These are phyloP conservation scores for Raddia guianensis DNA, from an alignment of 176 grass and related monocot genomes.

Conservation along the genomic window DNA sequence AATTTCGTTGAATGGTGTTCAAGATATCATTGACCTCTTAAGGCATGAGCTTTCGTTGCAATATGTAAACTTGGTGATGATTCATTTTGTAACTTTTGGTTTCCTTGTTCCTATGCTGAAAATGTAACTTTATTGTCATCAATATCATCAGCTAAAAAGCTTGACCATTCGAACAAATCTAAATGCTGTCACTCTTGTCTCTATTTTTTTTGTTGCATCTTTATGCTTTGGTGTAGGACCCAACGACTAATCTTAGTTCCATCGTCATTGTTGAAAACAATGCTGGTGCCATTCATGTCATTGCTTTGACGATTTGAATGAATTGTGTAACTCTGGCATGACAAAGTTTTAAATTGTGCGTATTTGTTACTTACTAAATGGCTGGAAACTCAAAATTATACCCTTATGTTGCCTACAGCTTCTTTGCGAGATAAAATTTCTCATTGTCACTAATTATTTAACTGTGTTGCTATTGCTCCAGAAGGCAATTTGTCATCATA, in stretches of 20 bases:
- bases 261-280: neutral
- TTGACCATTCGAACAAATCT: neutral
- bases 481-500: neutral
- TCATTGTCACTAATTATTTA: neutral
- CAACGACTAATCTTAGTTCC: neutral
- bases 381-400: neutral
- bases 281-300: slow-evolving; percentile 9
- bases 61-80: neutral
- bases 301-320: neutral
- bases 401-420: neutral
- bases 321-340: neutral
- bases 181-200: neutral
- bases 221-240: neutral
- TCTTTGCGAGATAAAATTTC: neutral
- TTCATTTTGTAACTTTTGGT: neutral
- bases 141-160: neutral
- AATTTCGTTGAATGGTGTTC: neutral
- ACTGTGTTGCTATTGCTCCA: neutral
- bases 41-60: neutral
- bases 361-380: neutral
- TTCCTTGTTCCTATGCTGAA: neutral
- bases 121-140: neutral
- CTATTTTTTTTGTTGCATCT: neutral
- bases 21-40: neutral
- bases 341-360: neutral